Conservation (phyloP, 2,329 filamentous ascomycete species). For the Ophiosphaerella narmari region DNA sequence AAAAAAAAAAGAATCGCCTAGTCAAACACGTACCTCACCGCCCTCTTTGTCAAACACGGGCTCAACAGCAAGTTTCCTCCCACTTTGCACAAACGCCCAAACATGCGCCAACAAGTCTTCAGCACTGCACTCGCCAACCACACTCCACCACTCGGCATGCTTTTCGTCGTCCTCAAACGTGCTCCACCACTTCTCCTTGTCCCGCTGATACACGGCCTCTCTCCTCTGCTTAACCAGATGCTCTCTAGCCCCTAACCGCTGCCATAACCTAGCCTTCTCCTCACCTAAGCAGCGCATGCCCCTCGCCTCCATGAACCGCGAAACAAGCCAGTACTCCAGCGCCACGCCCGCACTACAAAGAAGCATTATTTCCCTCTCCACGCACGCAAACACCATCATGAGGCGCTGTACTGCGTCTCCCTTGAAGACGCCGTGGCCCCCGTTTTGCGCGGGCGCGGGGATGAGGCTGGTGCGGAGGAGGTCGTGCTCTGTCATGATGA, state of each 20-base stretch:
- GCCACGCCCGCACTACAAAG: conserved; percentile 2
- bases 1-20: too few species aligned
- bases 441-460: neutral
- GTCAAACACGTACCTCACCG: neutral
- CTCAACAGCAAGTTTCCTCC: neutral
- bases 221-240: neutral
- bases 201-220: neutral
- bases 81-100: neutral
- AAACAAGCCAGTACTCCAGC: conserved; percentile 5
- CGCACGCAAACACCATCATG: conserved; percentile 7
- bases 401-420: neutral
- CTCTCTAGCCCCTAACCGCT: neutral
- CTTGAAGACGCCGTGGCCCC: neutral
- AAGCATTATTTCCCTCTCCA: conserved; percentile 9
- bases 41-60: neutral
- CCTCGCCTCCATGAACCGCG: conserved; percentile 2
- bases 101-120: neutral
- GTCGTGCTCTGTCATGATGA: neutral
- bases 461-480: neutral
- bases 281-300: conserved; percentile 1
- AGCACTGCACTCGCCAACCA: conserved; percentile 2
- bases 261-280: conserved; percentile 9
- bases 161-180: neutral
- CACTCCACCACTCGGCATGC: neutral
- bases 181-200: conserved; percentile 1